These are phyloP conservation scores for Pseudogymnoascus pannorum DNA, from an alignment of 2,329 filamentous ascomycete genomes.

Conservation along the genomic window DNA sequence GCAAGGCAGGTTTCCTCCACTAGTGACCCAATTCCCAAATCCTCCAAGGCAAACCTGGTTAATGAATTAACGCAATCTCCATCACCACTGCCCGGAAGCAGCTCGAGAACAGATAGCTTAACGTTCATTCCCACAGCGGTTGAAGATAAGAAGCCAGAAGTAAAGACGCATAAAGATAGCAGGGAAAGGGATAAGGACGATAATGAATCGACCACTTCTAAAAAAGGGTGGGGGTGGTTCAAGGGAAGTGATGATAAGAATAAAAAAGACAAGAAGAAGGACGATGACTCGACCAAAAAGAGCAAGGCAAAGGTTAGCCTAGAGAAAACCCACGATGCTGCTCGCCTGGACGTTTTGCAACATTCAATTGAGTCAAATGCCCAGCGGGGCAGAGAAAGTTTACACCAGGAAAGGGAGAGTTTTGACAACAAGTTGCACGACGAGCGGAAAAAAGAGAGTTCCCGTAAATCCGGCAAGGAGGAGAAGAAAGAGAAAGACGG, in stretches of 20 bases:
- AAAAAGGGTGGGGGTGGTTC: constrained; percentile 83
- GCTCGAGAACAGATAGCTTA: constrained; percentile 65
- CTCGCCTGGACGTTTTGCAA: constrained; percentile 78
- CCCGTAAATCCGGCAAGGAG: constrained; percentile 60
- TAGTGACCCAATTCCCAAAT: constrained; percentile 20
- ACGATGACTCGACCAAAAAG: constrained; percentile 54
- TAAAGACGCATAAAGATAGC: constrained; percentile 63
- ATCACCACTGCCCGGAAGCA: constrained; percentile 62
- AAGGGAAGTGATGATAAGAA: constrained; percentile 68
- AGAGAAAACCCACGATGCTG: constrained; percentile 65
- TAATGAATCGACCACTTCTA: constrained; percentile 56
- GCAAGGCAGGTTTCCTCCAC: constrained; percentile 26
- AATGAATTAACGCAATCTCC: constrained; percentile 60
- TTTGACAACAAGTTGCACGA: constrained; percentile 66
- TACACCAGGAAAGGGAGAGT: constrained; percentile 73
- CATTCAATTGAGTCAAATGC: constrained; percentile 68
- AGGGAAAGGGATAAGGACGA: constrained; percentile 37
- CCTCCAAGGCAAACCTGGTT: constrained; percentile 17
- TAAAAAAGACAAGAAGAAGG: constrained; percentile 58
- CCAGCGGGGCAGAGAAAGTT: constrained; percentile 66
- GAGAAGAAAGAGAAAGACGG: constrained; percentile 89
- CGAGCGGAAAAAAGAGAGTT: constrained; percentile 74
- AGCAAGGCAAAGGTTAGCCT: constrained; percentile 52
- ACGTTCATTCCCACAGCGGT: constrained; percentile 72
- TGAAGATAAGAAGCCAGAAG: constrained; percentile 69